phyloP scores from a whole-genome alignment of 768 basidiomycete genomes.

The Nidularia pulvinata region DNA sequence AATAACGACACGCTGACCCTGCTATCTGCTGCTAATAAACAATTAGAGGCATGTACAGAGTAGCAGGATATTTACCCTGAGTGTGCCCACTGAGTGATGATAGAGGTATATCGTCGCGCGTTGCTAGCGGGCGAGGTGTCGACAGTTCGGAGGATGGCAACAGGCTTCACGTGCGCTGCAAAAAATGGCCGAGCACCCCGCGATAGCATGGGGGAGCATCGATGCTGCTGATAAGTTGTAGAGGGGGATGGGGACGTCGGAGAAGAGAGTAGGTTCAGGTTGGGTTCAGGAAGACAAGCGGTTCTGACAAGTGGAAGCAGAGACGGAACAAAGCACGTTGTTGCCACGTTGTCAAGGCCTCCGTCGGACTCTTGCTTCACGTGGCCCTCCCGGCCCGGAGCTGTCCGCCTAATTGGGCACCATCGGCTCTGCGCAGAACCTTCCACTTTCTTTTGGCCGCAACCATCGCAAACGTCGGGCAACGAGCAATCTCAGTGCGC shows the following conservation, averaged over 20 bases:
- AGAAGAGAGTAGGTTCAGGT: slow-evolving; percentile 7
- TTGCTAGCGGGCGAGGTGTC: no score
- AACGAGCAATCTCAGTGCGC: neutral
- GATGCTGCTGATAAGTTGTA: neutral
- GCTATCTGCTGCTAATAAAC: no score
- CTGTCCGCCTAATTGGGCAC: slow-evolving; percentile 2
- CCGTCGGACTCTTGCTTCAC: slow-evolving; percentile 10
- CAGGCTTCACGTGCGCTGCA: neutral
- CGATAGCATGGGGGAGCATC: neutral
- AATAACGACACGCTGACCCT: no score
- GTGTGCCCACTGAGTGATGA: no score
- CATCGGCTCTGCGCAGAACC: neutral
- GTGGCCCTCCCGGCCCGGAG: slow-evolving; percentile 20
- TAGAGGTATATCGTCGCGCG: no score
- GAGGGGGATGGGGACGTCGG: slow-evolving; percentile 20
- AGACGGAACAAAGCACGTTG: slow-evolving; percentile 38
- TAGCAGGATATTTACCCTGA: no score
- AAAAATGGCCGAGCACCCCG: neutral
- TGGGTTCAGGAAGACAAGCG: slow-evolving; percentile 1
- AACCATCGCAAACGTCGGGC: neutral
- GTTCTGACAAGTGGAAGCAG: neutral
- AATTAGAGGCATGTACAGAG: no score
- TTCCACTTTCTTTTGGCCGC: neutral
- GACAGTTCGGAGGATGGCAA: neutral
- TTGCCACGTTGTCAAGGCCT: slow-evolving; percentile 31